Evolutionary conservation across 192 early-diverging fungal genomes (phyloP), one percentile per base, ranked within the genome.

Genomic region (Mortierella claussenii): DNA sequence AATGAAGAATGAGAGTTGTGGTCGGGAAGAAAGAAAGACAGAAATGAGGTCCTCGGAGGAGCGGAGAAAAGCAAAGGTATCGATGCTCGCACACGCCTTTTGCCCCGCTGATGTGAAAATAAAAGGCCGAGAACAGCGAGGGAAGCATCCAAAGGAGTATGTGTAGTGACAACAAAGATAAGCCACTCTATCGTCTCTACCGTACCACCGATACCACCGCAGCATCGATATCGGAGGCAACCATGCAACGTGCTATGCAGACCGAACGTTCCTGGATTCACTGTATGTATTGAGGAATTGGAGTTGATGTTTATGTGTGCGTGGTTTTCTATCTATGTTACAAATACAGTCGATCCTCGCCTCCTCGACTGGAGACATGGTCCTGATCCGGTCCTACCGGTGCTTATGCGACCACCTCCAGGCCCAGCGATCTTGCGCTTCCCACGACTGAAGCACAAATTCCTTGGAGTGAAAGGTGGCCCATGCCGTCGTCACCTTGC

Each of bases 381-480:
- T 26, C 47, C 23, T 49, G 15, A 27, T 46, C 43, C 36, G 4
- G 3, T 20, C 20, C 32, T 27, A n/a, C 26, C 7, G 31, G 4
- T 20, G n/a, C n/a, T 78, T 89, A 93, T 65, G 84, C 87, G 26
- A 96, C 91, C 52, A 97, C 91, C 48, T 91, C 83, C 61, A 99
- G 90, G 15, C 96, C 97, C 61, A 94, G 91, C 53, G 90, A 89
- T 61, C 79, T 86, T 40, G 94, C 92, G 28, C 90, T 86, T 54
- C 90, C 91, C 60, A 96, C 74, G 37, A 99, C 83, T 60, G 89
- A 83, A 7, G 85, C 81, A 65, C 88, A 89, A 51, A 97, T 88
- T 37, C 86, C 83, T 60, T 88, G 63, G 60, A 97, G 82, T 11
- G 80, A 80, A 31, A 90, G 71, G 69, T 92, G 89, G 60, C 85